phyloP scores from a whole-genome alignment of 2,329 filamentous ascomycete species.

The Pseudofabraea citricarpa region DNA sequence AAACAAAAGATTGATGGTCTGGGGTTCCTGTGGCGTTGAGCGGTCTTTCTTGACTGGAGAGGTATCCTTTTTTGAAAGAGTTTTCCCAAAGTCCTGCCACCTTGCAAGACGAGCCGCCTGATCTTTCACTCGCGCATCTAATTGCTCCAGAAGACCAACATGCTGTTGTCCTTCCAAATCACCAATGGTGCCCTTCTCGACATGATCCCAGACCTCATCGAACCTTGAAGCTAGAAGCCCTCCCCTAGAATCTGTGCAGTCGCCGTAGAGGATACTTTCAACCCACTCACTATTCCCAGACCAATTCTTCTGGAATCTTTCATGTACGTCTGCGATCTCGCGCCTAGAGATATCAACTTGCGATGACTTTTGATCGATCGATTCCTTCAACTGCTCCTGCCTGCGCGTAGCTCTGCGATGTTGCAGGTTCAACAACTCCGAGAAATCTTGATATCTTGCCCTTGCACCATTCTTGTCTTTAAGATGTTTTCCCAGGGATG shows the following conservation, averaged over 20 bases:
- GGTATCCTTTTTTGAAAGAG: slow-evolving; percentile 11
- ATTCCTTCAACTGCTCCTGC: slow-evolving; percentile 38
- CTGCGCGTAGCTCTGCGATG: slow-evolving; percentile 51
- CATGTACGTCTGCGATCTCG: slow-evolving; percentile 45
- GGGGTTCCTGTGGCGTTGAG: neutral
- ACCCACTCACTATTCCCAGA: slow-evolving; percentile 72
- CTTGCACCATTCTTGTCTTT: slow-evolving; percentile 55
- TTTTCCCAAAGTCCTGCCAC: slow-evolving; percentile 66
- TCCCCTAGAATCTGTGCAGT: slow-evolving; percentile 50
- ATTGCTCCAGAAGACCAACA: slow-evolving; percentile 59
- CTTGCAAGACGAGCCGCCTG: slow-evolving; percentile 65
- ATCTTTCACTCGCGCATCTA: slow-evolving; percentile 61
- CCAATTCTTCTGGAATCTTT: slow-evolving; percentile 69
- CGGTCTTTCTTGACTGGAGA: slow-evolving; percentile 19
- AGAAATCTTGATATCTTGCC: slow-evolving; percentile 57
- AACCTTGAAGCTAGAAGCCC: slow-evolving; percentile 63
- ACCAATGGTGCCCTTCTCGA: slow-evolving; percentile 53
- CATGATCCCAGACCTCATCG: slow-evolving; percentile 64
- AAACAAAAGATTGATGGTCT: slow-evolving; percentile 47
- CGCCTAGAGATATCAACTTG: slow-evolving; percentile 12
- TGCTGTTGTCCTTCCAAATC: slow-evolving; percentile 47
- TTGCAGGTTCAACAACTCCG: slow-evolving; percentile 59
- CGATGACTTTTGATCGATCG: slow-evolving; percentile 23
- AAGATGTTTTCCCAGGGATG: slow-evolving; percentile 55
- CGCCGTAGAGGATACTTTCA: slow-evolving; percentile 64